Conservation (phyloP, 2,329 filamentous ascomycete species). For the Epicoccum nigrum region DNA sequence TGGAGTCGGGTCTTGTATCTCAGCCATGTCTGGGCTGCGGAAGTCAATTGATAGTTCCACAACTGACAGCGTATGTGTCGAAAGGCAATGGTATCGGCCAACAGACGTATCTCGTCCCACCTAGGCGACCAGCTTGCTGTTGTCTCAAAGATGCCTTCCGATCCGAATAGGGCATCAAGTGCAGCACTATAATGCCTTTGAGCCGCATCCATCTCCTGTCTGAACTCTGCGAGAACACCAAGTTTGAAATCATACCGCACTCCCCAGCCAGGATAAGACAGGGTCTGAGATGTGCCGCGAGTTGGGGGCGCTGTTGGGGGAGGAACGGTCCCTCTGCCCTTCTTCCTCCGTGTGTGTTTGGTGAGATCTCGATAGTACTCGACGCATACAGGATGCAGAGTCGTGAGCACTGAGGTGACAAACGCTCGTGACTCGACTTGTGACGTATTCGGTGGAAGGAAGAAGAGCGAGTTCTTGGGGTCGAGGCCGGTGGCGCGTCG, state of each 20-base stretch:
- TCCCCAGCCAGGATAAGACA: conserved; percentile 89
- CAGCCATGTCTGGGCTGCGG: conserved; percentile 81
- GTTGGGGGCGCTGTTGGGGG: conserved; percentile 84
- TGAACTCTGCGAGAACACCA: conserved; percentile 87
- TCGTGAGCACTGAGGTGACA: conserved; percentile 72
- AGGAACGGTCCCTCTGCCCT: conserved; percentile 76
- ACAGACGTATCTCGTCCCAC: conserved; percentile 89
- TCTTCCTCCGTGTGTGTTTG: conserved; percentile 90
- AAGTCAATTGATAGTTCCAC: conserved; percentile 78
- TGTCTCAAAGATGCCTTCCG: conserved; percentile 80
- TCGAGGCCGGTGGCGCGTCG: conserved; percentile 80
- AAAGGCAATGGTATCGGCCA: conserved; percentile 82
- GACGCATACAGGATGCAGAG: conserved; percentile 74
- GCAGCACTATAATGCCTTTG: conserved; percentile 85
- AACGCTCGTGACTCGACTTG: conserved; percentile 74
- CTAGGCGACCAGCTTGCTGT: conserved; percentile 88
- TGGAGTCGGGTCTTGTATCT: conserved; percentile 74
- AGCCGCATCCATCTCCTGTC: conserved; percentile 89
- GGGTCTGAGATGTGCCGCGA: conserved; percentile 79
- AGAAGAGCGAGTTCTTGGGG: conserved; percentile 79
- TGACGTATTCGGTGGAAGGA: conserved; percentile 76
- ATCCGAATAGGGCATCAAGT: conserved; percentile 80
- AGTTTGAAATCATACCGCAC: conserved; percentile 95
- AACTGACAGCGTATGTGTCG: conserved; percentile 82
- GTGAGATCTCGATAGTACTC: conserved; percentile 95